Evolutionary conservation across 805 yeast genomes (phyloP).

Genomic region (Naumovozyma baii): DNA sequence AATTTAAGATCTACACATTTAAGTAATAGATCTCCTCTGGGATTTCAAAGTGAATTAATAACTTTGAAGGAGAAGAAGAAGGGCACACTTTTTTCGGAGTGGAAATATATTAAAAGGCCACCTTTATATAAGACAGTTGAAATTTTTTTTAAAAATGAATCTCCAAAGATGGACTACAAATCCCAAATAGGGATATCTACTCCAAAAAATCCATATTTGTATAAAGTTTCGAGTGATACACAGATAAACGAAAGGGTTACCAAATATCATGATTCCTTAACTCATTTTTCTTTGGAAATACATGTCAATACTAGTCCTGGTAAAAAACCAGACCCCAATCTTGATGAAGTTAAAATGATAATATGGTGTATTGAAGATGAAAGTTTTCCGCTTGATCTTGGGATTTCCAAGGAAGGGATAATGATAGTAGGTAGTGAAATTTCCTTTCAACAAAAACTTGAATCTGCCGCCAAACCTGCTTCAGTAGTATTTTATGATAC

Average conservation of each 20-base stretch:
- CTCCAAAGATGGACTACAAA: slow-evolving; percentile 8
- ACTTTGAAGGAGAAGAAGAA: slow-evolving; percentile 2
- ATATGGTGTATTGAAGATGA: slow-evolving; percentile 54
- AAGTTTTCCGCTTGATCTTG: slow-evolving; percentile 28
- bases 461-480: slow-evolving; percentile 11
- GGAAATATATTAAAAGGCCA: slow-evolving; percentile 42
- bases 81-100: slow-evolving; percentile 12
- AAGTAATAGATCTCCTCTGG: slow-evolving; percentile 25
- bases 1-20: slow-evolving; percentile 35
- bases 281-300: slow-evolving; percentile 57
- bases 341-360: slow-evolving; percentile 49
- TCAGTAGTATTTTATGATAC: slow-evolving; percentile 35
- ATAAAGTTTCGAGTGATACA: slow-evolving; percentile 5
- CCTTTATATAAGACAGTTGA: slow-evolving; percentile 38
- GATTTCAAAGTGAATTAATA: slow-evolving; percentile 15
- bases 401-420: slow-evolving; percentile 33
- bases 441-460: slow-evolving; percentile 5
- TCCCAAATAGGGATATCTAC: slow-evolving; percentile 49
- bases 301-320: slow-evolving; percentile 48
- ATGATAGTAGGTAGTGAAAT: slow-evolving; percentile 14
- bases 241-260: slow-evolving; percentile 28
- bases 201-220: slow-evolving; percentile 20
- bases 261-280: slow-evolving; percentile 39
- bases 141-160: slow-evolving; percentile 5
- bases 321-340: slow-evolving; percentile 52